These are phyloP conservation scores for Seminavis robusta DNA, from an alignment of 108 stramenopile species.

Conservation along the genomic window DNA sequence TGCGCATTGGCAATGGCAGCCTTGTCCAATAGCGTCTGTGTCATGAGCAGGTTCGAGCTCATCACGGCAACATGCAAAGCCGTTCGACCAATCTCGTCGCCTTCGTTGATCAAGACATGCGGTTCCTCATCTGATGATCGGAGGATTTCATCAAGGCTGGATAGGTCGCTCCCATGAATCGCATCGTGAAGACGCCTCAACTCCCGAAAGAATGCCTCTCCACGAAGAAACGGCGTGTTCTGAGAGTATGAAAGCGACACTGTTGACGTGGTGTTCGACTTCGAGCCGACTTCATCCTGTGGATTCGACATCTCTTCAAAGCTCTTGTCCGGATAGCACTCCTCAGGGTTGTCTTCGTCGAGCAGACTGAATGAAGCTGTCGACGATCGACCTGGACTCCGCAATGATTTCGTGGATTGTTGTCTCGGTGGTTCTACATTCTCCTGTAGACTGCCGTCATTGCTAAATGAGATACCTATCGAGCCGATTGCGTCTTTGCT, in stretches of 20 bases:
- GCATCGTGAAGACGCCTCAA: conserved; percentile 11
- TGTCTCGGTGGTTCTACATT: too few species aligned
- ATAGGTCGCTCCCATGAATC: conserved; percentile 5
- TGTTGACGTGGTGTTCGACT: background rate
- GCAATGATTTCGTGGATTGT: too few species aligned
- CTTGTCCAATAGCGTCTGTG: conserved; percentile 43
- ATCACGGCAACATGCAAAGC: conserved; percentile 75
- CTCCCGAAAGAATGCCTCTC: background rate
- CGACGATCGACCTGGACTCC: conserved; percentile 8
- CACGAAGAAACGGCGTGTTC: too few species aligned
- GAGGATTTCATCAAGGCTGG: conserved; percentile 9
- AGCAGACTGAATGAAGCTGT: conserved; percentile 10
- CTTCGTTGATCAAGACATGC: conserved; percentile 36
- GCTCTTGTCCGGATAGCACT: conserved; percentile 11
- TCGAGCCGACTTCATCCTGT: too few species aligned
- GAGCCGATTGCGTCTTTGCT: background rate
- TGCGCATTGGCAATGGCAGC: conserved; percentile 68
- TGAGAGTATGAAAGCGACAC: background rate
- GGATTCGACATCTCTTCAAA: background rate
- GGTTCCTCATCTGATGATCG: background rate
- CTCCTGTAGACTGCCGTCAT: too few species aligned
- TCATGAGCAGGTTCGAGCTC: conserved; percentile 33
- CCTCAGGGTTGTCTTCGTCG: conserved; percentile 4
- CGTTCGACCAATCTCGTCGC: conserved; percentile 44
- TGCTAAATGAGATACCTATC: too few species aligned